Evolutionary conservation across 176 grass and related monocot genomes (phyloP).

Genomic region (Eremochloa ophiuroides): DNA sequence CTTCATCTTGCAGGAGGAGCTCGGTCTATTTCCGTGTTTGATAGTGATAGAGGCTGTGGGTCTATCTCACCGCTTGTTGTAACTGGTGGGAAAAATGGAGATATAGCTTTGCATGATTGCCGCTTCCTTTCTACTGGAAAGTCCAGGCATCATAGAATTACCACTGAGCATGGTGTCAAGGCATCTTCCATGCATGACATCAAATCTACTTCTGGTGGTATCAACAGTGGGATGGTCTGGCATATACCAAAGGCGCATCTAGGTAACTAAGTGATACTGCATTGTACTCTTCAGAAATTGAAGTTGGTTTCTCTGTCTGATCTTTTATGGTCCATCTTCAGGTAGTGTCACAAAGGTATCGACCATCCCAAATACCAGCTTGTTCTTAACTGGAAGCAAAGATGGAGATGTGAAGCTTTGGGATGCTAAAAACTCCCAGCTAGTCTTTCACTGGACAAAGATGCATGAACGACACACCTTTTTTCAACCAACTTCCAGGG

Average conservation of each 20-base stretch:
- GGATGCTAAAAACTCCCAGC: constrained; percentile 83
- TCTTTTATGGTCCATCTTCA: constrained; percentile 32
- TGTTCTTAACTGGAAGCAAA: constrained; percentile 97
- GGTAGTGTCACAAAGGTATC: constrained; percentile 77
- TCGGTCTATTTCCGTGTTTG: constrained; percentile 77
- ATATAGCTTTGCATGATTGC: constrained; percentile 80
- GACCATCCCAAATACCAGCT: constrained; percentile 72
- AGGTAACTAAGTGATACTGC: constrained; percentile 48
- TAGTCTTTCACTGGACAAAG: constrained; percentile 82
- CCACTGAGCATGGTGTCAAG: constrained; percentile 37
- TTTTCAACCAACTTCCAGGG: constrained; percentile 88
- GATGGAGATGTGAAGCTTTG: constrained; percentile 99
- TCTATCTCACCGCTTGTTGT: constrained; percentile 79
- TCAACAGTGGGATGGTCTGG: constrained; percentile 71
- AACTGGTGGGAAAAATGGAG: constrained; percentile 85
- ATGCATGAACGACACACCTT: constrained; percentile 97
- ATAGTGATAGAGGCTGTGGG: constrained; percentile 61
- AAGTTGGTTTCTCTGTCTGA: constrained; percentile 35
- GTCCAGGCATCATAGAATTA: constrained; percentile 47
- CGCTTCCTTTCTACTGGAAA: constrained; percentile 85
- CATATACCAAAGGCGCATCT: constrained; percentile 94
- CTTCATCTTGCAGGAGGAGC: constrained; percentile 77
- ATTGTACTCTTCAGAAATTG: constrained; percentile 21
- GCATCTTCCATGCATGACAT: constrained; percentile 29
- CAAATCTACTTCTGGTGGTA: constrained; percentile 41